Evolutionary conservation across 495 filamentous ascomycete species (phyloP).

Genomic region (Annulohypoxylon moriforme): DNA sequence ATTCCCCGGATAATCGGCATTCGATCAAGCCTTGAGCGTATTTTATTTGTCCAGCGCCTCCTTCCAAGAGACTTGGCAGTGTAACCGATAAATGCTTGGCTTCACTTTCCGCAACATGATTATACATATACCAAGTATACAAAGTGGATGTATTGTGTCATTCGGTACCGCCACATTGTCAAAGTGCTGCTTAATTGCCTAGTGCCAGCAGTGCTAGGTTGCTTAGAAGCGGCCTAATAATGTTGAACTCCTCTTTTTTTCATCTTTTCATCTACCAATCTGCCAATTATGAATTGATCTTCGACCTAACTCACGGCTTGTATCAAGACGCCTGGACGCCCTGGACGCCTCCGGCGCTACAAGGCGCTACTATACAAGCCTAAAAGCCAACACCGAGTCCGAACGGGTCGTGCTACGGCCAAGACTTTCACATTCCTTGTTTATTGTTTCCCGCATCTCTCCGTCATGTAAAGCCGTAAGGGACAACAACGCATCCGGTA

Average conservation of each 20-base stretch:
- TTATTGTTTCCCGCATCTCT: conserved; percentile 11
- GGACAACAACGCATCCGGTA: conserved; percentile 26
- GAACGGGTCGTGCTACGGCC: conserved; percentile 35
- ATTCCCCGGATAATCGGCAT: conserved; percentile 46
- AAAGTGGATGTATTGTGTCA: conserved; percentile 1
- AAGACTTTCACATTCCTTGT: conserved; percentile 31
- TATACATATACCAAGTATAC: neutral
- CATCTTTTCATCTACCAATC: neutral
- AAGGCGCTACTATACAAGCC: too few relatives aligned
- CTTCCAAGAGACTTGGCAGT: conserved; percentile 39
- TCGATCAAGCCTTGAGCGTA: conserved; percentile 16
- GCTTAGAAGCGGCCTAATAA: neutral
- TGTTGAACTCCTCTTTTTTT: neutral
- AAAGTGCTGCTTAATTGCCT: neutral
- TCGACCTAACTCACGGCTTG: neutral
- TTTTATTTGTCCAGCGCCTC: conserved; percentile 32
- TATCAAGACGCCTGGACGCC: neutral
- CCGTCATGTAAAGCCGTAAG: neutral
- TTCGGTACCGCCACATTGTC: neutral
- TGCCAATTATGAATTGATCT: neutral
- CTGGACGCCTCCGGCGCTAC: neutral
- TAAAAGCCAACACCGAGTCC: conserved; percentile 13
- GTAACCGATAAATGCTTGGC: conserved; percentile 38
- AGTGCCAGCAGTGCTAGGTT: neutral
- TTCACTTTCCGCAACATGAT: conserved; percentile 9